Conservation (phyloP, 2,329 filamentous ascomycete species). For the Cladosporium sp. region DNA sequence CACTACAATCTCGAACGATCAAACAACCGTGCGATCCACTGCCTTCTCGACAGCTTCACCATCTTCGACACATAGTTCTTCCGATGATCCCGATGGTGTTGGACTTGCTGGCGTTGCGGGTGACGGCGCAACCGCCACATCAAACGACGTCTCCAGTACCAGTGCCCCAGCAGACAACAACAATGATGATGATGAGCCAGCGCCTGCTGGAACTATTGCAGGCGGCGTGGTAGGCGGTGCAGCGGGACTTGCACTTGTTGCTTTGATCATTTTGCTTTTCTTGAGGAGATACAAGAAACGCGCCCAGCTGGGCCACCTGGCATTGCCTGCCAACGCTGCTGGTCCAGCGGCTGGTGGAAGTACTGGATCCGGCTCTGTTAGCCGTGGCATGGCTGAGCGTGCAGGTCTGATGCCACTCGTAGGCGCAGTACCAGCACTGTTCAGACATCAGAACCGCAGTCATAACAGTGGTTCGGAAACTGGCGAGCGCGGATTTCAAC, state of each 20-base stretch:
- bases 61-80: neutral
- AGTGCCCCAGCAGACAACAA: constrained; percentile 12
- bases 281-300: constrained; percentile 54
- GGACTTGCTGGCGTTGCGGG: constrained; percentile 14
- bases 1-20: constrained; percentile 12
- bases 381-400: constrained; percentile 46
- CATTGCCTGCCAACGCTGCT: constrained; percentile 30
- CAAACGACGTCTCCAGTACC: constrained; percentile 3
- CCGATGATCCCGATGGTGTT: constrained; percentile 9
- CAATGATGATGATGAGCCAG: constrained; percentile 30
- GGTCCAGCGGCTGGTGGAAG: constrained; percentile 18
- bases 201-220: constrained; percentile 57
- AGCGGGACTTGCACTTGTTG: constrained; percentile 56
- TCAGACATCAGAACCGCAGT: constrained; percentile 40
- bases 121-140: constrained; percentile 15
- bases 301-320: constrained; percentile 29
- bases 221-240: constrained; percentile 66
- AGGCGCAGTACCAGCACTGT: constrained; percentile 41
- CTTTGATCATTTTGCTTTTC: constrained; percentile 55
- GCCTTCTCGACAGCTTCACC: constrained; percentile 13
- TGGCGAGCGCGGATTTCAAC: constrained; percentile 48
- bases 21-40: constrained; percentile 8
- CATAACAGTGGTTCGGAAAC: constrained; percentile 26
- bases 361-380: constrained; percentile 23
- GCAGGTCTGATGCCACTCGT: constrained; percentile 41